Conservation (phyloP, 306 rosid species). For the Cucurbita ficifolia region DNA sequence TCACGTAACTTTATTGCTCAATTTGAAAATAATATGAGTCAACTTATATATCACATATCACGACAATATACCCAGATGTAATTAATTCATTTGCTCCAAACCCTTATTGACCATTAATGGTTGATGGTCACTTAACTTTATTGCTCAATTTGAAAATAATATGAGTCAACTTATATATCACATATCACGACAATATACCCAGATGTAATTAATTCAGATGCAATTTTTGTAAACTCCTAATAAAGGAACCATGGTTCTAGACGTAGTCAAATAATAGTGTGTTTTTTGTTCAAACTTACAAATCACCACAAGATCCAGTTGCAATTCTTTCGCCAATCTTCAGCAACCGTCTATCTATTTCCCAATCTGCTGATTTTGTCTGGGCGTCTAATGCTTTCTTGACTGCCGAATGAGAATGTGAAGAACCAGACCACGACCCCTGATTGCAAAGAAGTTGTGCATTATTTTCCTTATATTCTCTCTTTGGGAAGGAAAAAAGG, state of each 20-base stretch:
- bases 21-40: not conserved
- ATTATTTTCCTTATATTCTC: conserved; percentile 1
- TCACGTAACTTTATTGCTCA: not conserved
- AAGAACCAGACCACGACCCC: conserved; percentile 95
- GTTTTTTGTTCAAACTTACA: conserved; percentile 41
- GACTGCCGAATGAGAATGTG: conserved; percentile 39
- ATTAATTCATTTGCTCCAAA: too few relatives aligned
- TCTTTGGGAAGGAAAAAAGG: not conserved
- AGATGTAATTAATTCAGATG: conserved; percentile 60
- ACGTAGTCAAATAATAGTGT: not conserved
- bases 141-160: not conserved
- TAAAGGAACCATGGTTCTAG: not conserved
- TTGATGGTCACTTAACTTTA: not conserved
- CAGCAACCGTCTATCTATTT: conserved; percentile 77
- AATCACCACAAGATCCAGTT: conserved; percentile 94
- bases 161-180: conserved; percentile 48
- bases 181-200: conserved; percentile 85
- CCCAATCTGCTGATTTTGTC: conserved; percentile 65
- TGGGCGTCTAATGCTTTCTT: conserved; percentile 43
- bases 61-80: conserved; percentile 84
- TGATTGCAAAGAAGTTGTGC: conserved; percentile 17
- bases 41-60: conserved; percentile 76
- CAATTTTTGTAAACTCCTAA: conserved; percentile 26
- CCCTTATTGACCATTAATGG: not conserved
- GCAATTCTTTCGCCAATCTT: conserved; percentile 87